Conservation (phyloP, 768 basidiomycete species). For the Fibroporia radiculosa region DNA sequence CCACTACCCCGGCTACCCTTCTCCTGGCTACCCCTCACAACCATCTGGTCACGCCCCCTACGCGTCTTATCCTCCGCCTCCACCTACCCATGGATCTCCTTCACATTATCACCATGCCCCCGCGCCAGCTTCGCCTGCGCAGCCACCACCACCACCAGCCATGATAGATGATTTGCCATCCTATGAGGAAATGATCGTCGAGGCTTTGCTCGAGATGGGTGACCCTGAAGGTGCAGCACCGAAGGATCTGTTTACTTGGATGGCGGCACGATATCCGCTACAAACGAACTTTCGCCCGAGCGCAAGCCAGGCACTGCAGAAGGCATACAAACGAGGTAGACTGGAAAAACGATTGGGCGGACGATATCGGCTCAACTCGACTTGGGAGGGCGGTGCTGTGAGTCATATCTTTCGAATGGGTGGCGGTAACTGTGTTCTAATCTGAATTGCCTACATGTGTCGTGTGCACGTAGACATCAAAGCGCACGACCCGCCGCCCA, state of each 20-base stretch:
- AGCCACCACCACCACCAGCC: constrained; percentile 14
- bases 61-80: constrained; percentile 20
- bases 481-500: constrained; percentile 72
- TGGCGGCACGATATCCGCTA: constrained; percentile 73
- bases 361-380: constrained; percentile 67
- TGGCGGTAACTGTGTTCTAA: background rate
- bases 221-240: constrained; percentile 76
- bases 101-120: background rate
- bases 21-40: constrained; percentile 21
- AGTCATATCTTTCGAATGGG: constrained; percentile 20
- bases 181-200: constrained; percentile 89
- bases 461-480: constrained; percentile 50
- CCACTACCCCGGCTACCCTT: constrained; percentile 23
- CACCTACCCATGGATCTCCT: constrained; percentile 11
- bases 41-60: constrained; percentile 21
- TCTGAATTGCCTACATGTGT: background rate
- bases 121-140: background rate
- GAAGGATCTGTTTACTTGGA: constrained; percentile 80
- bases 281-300: constrained; percentile 88
- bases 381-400: constrained; percentile 79
- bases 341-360: constrained; percentile 69
- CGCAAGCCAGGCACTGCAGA: constrained; percentile 83
- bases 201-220: constrained; percentile 57
- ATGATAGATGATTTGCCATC: constrained; percentile 60
- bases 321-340: constrained; percentile 75